Evolutionary conservation across 345 rosid genomes (phyloP).

Genomic region (Linum trigynum): DNA sequence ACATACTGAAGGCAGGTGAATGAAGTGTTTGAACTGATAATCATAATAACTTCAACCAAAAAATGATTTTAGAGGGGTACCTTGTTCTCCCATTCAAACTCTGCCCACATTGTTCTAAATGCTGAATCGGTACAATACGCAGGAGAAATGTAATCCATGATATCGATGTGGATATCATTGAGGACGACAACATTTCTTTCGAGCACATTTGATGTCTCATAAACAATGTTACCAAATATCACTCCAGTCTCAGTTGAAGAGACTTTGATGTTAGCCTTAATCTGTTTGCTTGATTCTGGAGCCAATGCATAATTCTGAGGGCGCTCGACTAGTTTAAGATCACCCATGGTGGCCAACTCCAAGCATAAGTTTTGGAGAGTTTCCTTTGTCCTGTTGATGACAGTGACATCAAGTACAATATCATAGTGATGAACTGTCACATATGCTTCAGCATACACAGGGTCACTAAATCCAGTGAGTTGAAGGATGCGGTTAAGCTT

Average conservation of each 20-base stretch:
- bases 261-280: too few species aligned
- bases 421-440: too few species aligned
- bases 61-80: conserved; percentile 20
- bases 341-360: conserved; percentile 98
- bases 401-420: conserved; percentile 83
- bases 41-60: not conserved
- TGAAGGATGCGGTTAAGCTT: conserved; percentile 95
- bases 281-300: too few species aligned
- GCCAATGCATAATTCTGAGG: too few species aligned
- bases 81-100: conserved; percentile 99
- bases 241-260: conserved; percentile 92
- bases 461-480: conserved; percentile 68
- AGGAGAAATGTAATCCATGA: conserved; percentile 32
- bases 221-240: conserved; percentile 66
- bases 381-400: conserved; percentile 86
- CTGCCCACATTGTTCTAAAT: conserved; percentile 96
- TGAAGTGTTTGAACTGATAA: not conserved
- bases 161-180: conserved; percentile 80
- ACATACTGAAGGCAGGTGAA: not conserved
- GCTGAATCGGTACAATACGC: conserved; percentile 82
- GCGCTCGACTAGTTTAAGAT: conserved; percentile 89
- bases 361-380: conserved; percentile 95
- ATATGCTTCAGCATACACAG: too few species aligned
- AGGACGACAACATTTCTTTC: conserved; percentile 85
- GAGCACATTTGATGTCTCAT: conserved; percentile 38